These are phyloP conservation scores for Adiantum capillusveneris DNA, from an alignment of 75 land plant genomes.

Conservation along the genomic window DNA sequence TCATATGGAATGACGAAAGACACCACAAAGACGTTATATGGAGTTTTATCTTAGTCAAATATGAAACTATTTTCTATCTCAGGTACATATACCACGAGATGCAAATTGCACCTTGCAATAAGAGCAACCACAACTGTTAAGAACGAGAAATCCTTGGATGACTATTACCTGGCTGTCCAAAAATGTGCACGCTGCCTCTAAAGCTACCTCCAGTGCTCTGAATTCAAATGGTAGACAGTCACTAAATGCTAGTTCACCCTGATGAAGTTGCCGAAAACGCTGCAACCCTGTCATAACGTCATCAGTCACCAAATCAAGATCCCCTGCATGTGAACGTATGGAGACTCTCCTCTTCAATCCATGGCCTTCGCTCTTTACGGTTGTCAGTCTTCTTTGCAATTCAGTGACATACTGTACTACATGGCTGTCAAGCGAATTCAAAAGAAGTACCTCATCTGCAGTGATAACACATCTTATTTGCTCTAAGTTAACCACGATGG, in stretches of 20 bases:
- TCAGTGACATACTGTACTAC: constrained; percentile 62
- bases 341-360: neutral
- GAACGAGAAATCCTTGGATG: no score
- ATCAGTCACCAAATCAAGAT: neutral
- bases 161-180: constrained; percentile 68
- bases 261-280: neutral
- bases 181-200: constrained; percentile 68
- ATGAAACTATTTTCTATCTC: no score
- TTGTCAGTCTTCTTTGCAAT: constrained; percentile 48
- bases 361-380: constrained; percentile 11
- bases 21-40: no score
- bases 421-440: constrained; percentile 58
- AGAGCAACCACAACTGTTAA: no score
- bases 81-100: no score
- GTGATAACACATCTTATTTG: constrained; percentile 83
- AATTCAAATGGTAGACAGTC: constrained; percentile 87
- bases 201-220: constrained; percentile 77
- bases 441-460: constrained; percentile 75
- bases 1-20: no score
- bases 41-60: no score
- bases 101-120: no score
- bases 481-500: constrained; percentile 81
- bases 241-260: constrained; percentile 17
- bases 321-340: neutral
- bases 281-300: constrained; percentile 3